These are phyloP conservation scores for Coriolopsis trogii DNA, from an alignment of 1,284 basidiomycete genomes.

Conservation along the genomic window DNA sequence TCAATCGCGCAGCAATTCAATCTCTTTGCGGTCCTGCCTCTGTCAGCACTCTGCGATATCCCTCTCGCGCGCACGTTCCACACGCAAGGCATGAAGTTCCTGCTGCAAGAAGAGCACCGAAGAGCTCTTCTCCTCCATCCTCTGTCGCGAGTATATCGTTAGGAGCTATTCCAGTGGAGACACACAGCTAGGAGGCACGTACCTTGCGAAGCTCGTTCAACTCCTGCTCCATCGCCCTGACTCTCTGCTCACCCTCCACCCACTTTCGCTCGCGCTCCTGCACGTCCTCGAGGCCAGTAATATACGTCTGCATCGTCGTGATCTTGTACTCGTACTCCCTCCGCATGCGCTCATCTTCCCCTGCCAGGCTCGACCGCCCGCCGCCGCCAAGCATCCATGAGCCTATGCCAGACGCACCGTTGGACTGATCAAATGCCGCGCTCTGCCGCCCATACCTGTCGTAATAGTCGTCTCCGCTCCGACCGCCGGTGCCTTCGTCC, in stretches of 20 bases:
- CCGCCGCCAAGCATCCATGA: constrained; percentile 35
- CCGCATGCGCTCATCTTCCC: constrained; percentile 75
- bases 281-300: constrained; percentile 58
- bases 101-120: constrained; percentile 69
- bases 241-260: constrained; percentile 52
- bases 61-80: constrained; percentile 56
- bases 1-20: constrained; percentile 73
- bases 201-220: constrained; percentile 61
- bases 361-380: constrained; percentile 41
- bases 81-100: constrained; percentile 69
- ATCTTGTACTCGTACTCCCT: constrained; percentile 92
- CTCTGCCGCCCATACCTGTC: constrained; percentile 68
- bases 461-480: constrained; percentile 67
- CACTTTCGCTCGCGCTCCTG: constrained; percentile 49
- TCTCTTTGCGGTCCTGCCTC: constrained; percentile 72
- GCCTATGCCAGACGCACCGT: constrained; percentile 34
- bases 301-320: constrained; percentile 81
- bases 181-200: constrained; percentile 22
- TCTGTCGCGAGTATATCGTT: constrained; percentile 42
- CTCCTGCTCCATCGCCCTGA: constrained; percentile 66
- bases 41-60: constrained; percentile 58
- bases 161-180: not conserved
- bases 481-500: constrained; percentile 52
- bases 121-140: constrained; percentile 69
- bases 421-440: constrained; percentile 62